phyloP scores from a whole-genome alignment of 129 eudicot species.

The Rutidosis leptorrhynchoides region DNA sequence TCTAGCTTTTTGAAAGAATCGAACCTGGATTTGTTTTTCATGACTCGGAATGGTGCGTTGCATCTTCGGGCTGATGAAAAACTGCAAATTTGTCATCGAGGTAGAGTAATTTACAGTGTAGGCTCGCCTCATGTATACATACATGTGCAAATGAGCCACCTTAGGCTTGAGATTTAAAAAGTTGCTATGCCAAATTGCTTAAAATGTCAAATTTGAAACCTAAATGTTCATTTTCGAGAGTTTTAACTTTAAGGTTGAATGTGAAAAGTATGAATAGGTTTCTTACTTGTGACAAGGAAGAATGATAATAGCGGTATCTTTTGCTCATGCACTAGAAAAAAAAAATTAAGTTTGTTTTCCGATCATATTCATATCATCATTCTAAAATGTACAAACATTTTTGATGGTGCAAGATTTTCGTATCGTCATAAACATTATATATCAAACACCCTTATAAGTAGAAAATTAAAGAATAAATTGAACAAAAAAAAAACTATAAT shows the following conservation, averaged over 20 bases:
- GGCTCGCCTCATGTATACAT: too few species aligned
- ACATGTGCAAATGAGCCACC: too few species aligned
- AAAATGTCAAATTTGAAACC: not conserved
- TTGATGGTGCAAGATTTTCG: conserved; percentile 11
- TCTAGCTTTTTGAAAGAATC: not conserved
- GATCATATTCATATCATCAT: conserved; percentile 26
- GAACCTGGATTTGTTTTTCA: not conserved
- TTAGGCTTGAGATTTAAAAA: not conserved
- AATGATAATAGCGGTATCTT: not conserved
- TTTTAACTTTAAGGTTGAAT: not conserved
- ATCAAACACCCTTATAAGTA: conserved; percentile 26
- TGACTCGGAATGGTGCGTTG: not conserved
- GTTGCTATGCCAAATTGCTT: not conserved
- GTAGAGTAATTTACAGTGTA: too few species aligned
- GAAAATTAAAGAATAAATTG: conserved; percentile 47
- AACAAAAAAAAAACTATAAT: conserved; percentile 33
- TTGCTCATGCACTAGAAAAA: not conserved
- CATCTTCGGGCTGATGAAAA: not conserved
- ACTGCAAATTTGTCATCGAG: not conserved
- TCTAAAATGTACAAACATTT: conserved; percentile 24
- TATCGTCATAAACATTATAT: conserved; percentile 19
- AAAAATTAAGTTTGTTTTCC: conserved; percentile 3
- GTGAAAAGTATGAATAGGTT: not conserved
- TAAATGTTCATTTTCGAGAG: not conserved
- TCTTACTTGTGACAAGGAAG: not conserved